Evolutionary conservation across 2,329 filamentous ascomycete genomes (phyloP), one percentile per base, ranked within the genome.

Genomic region (Xylariaceae sp.): DNA sequence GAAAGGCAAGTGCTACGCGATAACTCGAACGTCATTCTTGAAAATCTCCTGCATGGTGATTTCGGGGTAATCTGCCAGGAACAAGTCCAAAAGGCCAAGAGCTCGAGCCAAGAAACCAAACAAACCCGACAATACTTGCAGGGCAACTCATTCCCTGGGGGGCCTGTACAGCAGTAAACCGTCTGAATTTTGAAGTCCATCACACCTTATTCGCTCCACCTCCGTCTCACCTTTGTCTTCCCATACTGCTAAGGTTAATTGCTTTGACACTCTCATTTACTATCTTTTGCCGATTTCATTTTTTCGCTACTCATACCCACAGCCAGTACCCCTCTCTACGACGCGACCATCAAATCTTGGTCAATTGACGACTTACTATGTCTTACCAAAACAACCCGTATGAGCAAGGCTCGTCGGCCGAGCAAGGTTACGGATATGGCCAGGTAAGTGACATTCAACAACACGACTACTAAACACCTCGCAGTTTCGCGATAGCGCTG

Each of bases 321-420:
- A 15, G 17, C 14, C 27, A 13, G 27, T n/a, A 24, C 11, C 11
- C 11, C 21, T 11, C 11, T 24, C 21, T 24, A 6, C 21, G 26
- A 28, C 26, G 26, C 9, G 13, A 13, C 8, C n/a, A 28, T 9
- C 21, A 15, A 11, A 24, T 11, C 11, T 24, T 24, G 6, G 21
- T 17, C 29, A 31, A 36, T 32, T 31, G 31, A 31, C 12, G 38
- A 4, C 19, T 11, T 30, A 60, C 42, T 59, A 81, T 83, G 78
- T 77, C 77, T 50, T 74, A 78, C 66, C 68, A 74, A 49, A 71
- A 74, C 47, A 83, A 84, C 57, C 81, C 80, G 27, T 85, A 85
- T 59, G 68, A 73, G 45, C 68, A 74, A 56, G 70, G 62, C 33
- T 66, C 72, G 3, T 54, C 60, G 41, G 67, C 70, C 41, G 71